Evolutionary conservation across 352 stramenopile species (phyloP), one percentile per base, ranked within the genome.

Genomic region (Phytophthora tubulina): DNA sequence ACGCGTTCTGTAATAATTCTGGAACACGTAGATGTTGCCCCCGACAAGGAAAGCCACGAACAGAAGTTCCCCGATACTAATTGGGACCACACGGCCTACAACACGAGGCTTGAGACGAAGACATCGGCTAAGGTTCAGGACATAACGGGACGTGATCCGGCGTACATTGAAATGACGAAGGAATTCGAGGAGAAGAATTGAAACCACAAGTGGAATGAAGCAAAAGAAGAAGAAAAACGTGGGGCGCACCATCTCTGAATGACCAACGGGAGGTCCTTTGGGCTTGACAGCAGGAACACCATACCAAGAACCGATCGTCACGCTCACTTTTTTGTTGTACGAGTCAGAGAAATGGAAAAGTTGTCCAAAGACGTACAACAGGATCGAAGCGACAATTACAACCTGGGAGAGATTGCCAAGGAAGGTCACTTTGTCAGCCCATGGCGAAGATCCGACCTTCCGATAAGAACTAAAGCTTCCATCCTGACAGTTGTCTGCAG

Each of bases 141-240:
- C 10, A 17, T 61, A 64, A 15, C 59, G 44, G 0, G 76, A 83
- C 4, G 69, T 65, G 17, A 78, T 62, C 8, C 79, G 80, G 48
- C 69, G 82, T 2, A 75, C 51, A 55, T 81, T 82, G 50, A 76
- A 76, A 36, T 76, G 54, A 13, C 72, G 67, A 15, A 88, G 56
- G 14, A 75, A 85, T 21, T 88, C 74, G 41, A 88, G 49, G 8
- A 89, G 56, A 30, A 88, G 8, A 5, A 81, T 48, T 13, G 63
- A 70, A 6, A 70, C 62, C 14, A 80, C 9, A 3, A 89, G 17
- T 4, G 84, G 80, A 1, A 89, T 17, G 13, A 83, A 66, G n/a
- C 49, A 64, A 33, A 84, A 86, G 35, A 90, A 63, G n/a, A 76
- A 67, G 48, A 92, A 81, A 61, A 78, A 89, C 9, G 75, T 89